Base-by-base conservation (phyloP, 129 eudicot species). In the Rutidosis leptorrhynchoides region DNA sequence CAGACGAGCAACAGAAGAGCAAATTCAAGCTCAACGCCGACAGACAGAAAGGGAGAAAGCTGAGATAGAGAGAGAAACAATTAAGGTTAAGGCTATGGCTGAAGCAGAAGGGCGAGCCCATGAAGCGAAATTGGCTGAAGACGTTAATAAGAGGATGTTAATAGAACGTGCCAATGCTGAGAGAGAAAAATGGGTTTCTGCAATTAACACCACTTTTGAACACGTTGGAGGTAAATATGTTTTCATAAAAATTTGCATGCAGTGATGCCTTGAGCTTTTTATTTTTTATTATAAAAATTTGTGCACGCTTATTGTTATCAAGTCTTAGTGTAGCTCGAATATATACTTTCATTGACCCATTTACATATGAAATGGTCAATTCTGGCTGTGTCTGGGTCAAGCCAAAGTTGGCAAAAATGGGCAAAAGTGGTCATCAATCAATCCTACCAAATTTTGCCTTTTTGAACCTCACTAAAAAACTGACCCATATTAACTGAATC, bases 101-200 rank as follows among this genome's bases (percentile, higher is more conserved):
- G 99, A 94, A 71, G 97, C 99, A 4, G 97, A 94, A 82, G 99
- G 83, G 46, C 81, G 95, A 67, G 99, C 95, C 69, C 99, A 86
- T 79, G 97, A 94, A 83, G 95, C 97, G 16, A 86, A 86, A 73
- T 79, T 94, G 64, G 88, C 92, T 35, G 99, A 94, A 85, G 99
- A 84, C 9, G 95, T 94, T 33, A 94, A 89, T 57, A 84, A 82
- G 42, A 81, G 99, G 12, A 84, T 86, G 90, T 82, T 94, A 23
- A 67, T 86, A 5, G 97, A 94, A 48, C 95, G 97, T 67, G 97
- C 93, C 55, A 87, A 82, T 84, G 97, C 99, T 15, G 99, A 94
- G 74, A 75, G 95, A 67, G 99, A 94, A 58, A 94, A 94, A 81
- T 94, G 99, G 99, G 88, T 94, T 65, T 78, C 99, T 60, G 97